Conservation (phyloP, 805 yeast species). For the Yarrowia sp. region DNA sequence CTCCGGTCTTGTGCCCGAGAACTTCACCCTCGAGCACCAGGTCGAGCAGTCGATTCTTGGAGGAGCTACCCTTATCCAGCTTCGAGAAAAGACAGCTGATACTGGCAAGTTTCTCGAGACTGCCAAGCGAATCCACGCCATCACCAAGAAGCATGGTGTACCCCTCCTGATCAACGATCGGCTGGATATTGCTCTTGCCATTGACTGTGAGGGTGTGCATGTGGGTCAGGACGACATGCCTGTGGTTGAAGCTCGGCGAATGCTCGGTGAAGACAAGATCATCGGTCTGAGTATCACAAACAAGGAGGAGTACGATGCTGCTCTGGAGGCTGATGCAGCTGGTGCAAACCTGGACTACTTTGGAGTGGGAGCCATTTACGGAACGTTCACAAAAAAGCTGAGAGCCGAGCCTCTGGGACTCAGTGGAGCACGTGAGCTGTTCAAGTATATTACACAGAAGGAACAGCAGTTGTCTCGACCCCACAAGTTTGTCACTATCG, state of each 20-base stretch:
- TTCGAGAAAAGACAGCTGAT: conserved; percentile 77
- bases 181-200: conserved; percentile 86
- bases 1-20: conserved; percentile 72
- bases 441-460: conserved; percentile 55
- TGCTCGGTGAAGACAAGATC: conserved; percentile 73
- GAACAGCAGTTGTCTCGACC: conserved; percentile 46
- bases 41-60: conserved; percentile 67
- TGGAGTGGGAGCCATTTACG: conserved; percentile 82
- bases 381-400: conserved; percentile 73
- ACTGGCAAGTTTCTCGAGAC: conserved; percentile 70
- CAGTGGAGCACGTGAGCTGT: conserved; percentile 63
- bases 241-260: conserved; percentile 60
- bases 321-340: conserved; percentile 48
- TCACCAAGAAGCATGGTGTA: conserved; percentile 65
- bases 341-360: conserved; percentile 68
- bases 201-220: conserved; percentile 90
- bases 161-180: conserved; percentile 88
- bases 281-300: conserved; percentile 77
- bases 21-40: conserved; percentile 60
- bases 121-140: conserved; percentile 65
- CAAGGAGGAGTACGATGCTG: conserved; percentile 62
- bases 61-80: conserved; percentile 83
- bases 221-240: conserved; percentile 91
- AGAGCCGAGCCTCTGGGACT: conserved; percentile 70
- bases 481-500: conserved; percentile 75